Evolutionary conservation across 2,329 filamentous ascomycete genomes (phyloP).

Genomic region (Aotearoamyces nothofagi): DNA sequence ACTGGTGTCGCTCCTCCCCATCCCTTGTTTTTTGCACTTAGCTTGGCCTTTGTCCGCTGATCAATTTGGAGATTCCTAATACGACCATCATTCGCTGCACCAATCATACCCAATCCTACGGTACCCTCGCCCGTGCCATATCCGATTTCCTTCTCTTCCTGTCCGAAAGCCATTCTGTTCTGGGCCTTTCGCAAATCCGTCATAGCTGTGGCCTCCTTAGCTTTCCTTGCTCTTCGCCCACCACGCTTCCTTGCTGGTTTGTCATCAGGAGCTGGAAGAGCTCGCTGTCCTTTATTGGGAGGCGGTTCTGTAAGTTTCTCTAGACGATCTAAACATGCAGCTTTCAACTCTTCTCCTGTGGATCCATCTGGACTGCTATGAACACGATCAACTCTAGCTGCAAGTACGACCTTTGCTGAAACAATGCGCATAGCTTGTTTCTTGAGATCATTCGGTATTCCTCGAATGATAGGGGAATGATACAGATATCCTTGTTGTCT

Average conservation of each 20-base stretch:
- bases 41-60: slow-evolving; percentile 80
- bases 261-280: slow-evolving; percentile 84
- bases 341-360: slow-evolving; percentile 66
- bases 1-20: slow-evolving; percentile 64
- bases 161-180: slow-evolving; percentile 90
- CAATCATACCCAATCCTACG: slow-evolving; percentile 89
- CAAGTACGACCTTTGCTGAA: slow-evolving; percentile 84
- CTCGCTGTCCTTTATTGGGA: slow-evolving; percentile 74
- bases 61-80: slow-evolving; percentile 84
- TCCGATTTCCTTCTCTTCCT: slow-evolving; percentile 86
- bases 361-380: slow-evolving; percentile 71
- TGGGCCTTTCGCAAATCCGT: slow-evolving; percentile 92
- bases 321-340: slow-evolving; percentile 69
- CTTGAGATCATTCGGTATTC: slow-evolving; percentile 74
- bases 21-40: slow-evolving; percentile 89
- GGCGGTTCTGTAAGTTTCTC: slow-evolving; percentile 89
- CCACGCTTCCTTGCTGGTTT: slow-evolving; percentile 89
- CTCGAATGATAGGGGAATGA: slow-evolving; percentile 76
- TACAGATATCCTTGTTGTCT: slow-evolving; percentile 89
- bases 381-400: slow-evolving; percentile 76
- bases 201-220: slow-evolving; percentile 94
- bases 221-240: slow-evolving; percentile 76
- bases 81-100: slow-evolving; percentile 72
- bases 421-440: slow-evolving; percentile 92
- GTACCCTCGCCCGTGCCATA: slow-evolving; percentile 79